These are phyloP conservation scores for Ehretia macrophylla DNA, from an alignment of 257 asterid genomes.

Conservation along the genomic window DNA sequence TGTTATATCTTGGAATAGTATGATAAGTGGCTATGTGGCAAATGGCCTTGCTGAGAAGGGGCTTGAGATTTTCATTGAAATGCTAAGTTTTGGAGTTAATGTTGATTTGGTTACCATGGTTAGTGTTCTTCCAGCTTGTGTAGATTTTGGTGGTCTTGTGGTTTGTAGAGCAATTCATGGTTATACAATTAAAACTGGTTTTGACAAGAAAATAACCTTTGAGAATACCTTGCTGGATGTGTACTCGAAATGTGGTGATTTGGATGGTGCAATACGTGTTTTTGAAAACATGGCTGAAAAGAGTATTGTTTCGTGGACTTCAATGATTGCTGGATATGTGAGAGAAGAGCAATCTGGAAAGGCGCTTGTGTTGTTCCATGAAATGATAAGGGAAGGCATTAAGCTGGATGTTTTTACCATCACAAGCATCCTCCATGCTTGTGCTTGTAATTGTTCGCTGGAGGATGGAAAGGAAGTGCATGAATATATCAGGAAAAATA, in stretches of 20 bases:
- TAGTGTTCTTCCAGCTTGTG: conserved; percentile 22
- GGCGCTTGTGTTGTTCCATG: conserved; percentile 17
- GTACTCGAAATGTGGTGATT: conserved; percentile 26
- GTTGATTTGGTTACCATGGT: conserved; percentile 22
- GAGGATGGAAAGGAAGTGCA: conserved; percentile 23
- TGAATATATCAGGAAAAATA: conserved; percentile 11
- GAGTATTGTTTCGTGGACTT: conserved; percentile 23
- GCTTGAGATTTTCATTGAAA: conserved; percentile 8
- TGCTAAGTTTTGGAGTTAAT: conserved; percentile 10
- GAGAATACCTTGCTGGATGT: conserved; percentile 19
- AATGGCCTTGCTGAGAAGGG: conserved; percentile 20
- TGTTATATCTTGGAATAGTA: conserved; percentile 29
- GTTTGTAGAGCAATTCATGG: conserved; percentile 20
- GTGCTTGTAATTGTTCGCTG: conserved; percentile 24
- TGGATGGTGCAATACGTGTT: conserved; percentile 15
- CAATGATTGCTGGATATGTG: conserved; percentile 23
- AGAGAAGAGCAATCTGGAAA: conserved; percentile 17
- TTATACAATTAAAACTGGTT: conserved; percentile 14
- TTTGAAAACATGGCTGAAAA: conserved; percentile 15
- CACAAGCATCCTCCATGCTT: conserved; percentile 27
- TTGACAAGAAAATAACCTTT: conserved; percentile 14
- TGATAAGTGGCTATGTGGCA: conserved; percentile 28
- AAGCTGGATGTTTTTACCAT: conserved; percentile 15
- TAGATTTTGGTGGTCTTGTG: not conserved
- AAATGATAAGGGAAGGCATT: conserved; percentile 15